Evolutionary conservation across 352 stramenopile genomes (phyloP).

Genomic region (Phytophthora rubi): DNA sequence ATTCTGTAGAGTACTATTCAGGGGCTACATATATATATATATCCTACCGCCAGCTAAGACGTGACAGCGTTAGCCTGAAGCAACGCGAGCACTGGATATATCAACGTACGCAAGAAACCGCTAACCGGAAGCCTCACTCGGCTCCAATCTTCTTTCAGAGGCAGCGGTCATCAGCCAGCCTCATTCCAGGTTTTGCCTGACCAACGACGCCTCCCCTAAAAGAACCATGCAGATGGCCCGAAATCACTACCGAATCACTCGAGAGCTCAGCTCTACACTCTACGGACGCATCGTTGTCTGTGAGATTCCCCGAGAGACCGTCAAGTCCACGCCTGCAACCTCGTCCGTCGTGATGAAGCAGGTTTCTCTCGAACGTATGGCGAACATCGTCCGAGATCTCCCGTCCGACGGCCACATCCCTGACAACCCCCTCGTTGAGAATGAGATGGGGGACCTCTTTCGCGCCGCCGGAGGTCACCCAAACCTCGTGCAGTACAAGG

Average conservation of each 20-base stretch:
- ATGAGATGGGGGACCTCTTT: conserved; percentile 43
- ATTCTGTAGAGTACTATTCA: neutral
- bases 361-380: conserved; percentile 43
- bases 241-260: conserved; percentile 36
- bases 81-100: neutral
- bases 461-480: conserved; percentile 43
- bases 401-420: conserved; percentile 25
- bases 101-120: neutral
- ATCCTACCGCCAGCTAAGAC: neutral
- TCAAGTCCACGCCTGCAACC: neutral
- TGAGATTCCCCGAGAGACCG: conserved; percentile 30
- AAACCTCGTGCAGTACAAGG: conserved; percentile 51
- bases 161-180: neutral
- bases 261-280: conserved; percentile 49
- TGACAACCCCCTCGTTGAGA: conserved; percentile 56
- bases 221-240: conserved; percentile 10
- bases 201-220: neutral
- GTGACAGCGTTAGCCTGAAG: neutral
- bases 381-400: conserved; percentile 30
- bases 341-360: conserved; percentile 52
- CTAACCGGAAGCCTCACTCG: neutral
- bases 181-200: neutral
- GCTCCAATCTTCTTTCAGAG: neutral
- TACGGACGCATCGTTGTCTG: conserved; percentile 58
- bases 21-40: neutral